Conservation (phyloP, 441 rosid species). For the Populus hybrid region DNA sequence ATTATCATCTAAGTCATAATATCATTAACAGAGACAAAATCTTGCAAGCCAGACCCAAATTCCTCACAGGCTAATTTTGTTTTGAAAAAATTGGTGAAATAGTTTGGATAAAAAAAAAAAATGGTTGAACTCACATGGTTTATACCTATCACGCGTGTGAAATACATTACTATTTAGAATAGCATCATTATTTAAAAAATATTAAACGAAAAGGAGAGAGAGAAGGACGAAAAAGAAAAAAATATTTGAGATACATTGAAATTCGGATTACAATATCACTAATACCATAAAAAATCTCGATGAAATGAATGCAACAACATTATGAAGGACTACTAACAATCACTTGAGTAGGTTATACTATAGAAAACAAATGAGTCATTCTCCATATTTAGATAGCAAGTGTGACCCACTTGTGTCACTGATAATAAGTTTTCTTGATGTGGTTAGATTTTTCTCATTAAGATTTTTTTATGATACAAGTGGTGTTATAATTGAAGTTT, state of each 20-base stretch:
- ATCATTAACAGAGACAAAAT: neutral
- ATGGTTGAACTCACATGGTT: no score
- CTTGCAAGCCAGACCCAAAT: neutral
- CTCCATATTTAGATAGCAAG: accelerated
- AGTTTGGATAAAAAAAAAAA: no score
- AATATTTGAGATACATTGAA: accelerated
- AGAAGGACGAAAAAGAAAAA: no score
- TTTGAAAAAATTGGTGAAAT: no score
- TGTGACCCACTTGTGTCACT: no score
- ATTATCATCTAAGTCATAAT: neutral
- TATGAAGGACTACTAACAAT: accelerated
- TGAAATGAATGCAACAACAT: accelerated
- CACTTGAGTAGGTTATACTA: no score
- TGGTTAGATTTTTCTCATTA: accelerated
- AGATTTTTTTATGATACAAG: accelerated
- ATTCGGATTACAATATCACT: accelerated
- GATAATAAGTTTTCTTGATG: accelerated
- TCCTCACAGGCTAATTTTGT: neutral
- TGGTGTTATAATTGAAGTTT: no score
- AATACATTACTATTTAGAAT: no score
- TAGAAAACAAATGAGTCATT: no score
- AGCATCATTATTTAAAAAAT: no score
- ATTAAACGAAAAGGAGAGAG: no score
- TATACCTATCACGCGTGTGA: no score
- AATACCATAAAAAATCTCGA: neutral